phyloP scores from a whole-genome alignment of 2,329 filamentous ascomycete genomes.

The Phialophora chinensis region DNA sequence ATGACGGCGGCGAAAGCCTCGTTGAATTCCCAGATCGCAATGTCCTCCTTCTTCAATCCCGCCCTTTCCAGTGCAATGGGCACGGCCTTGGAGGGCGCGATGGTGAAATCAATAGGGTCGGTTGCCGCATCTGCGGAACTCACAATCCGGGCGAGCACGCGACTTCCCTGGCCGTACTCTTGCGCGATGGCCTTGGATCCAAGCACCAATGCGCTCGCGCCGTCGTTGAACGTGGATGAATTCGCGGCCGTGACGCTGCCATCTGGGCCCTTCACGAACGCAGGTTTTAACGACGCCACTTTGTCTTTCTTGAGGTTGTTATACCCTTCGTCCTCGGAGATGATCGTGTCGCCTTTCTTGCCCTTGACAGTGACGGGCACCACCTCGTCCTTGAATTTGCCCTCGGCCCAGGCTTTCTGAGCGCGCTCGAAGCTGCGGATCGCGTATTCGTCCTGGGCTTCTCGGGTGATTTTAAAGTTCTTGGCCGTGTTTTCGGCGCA shows the following conservation, averaged over 20 bases:
- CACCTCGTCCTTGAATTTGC: slow-evolving; percentile 87
- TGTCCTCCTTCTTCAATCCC: slow-evolving; percentile 87
- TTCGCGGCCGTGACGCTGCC: slow-evolving; percentile 95
- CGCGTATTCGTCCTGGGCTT: slow-evolving; percentile 90
- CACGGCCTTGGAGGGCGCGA: slow-evolving; percentile 90
- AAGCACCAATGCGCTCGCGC: slow-evolving; percentile 86
- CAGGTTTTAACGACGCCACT: slow-evolving; percentile 83
- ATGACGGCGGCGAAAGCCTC: slow-evolving; percentile 97
- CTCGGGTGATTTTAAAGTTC: slow-evolving; percentile 77
- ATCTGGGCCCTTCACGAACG: slow-evolving; percentile 77
- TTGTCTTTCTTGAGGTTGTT: slow-evolving; percentile 86
- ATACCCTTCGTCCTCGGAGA: slow-evolving; percentile 87
- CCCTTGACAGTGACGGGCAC: slow-evolving; percentile 83
- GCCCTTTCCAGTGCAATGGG: slow-evolving; percentile 87
- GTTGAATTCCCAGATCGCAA: slow-evolving; percentile 97
- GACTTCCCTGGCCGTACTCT: slow-evolving; percentile 75
- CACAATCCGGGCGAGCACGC: slow-evolving; percentile 85
- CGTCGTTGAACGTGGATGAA: slow-evolving; percentile 92
- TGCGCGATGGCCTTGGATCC: slow-evolving; percentile 80
- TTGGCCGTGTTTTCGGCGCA: slow-evolving; percentile 95
- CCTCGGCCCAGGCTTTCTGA: slow-evolving; percentile 83
- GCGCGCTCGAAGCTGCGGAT: slow-evolving; percentile 88
- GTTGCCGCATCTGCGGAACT: slow-evolving; percentile 87
- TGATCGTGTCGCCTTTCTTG: slow-evolving; percentile 79
- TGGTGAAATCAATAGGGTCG: slow-evolving; percentile 90